Conservation (phyloP, 495 filamentous ascomycete genomes). For the Aspergillus campestris region DNA sequence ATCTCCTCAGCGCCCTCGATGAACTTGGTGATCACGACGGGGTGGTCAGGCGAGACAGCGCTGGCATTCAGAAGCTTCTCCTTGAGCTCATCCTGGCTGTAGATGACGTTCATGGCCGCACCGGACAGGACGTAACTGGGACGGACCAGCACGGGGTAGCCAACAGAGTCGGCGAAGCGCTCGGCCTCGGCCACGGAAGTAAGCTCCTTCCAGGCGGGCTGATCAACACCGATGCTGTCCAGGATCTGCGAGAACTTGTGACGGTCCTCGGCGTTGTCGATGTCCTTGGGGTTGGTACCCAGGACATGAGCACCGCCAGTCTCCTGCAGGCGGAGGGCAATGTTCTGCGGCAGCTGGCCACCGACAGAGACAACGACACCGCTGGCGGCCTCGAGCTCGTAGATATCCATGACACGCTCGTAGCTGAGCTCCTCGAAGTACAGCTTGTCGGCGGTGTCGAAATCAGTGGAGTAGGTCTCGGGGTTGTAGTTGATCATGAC, state of each 20-base stretch:
- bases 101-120: slow-evolving; percentile 96
- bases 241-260: slow-evolving; percentile 98
- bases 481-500: slow-evolving; percentile 98
- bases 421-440: slow-evolving; percentile 98
- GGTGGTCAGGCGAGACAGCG: slow-evolving; percentile 90
- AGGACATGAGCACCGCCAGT: slow-evolving; percentile 80
- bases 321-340: slow-evolving; percentile 90
- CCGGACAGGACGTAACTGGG: slow-evolving; percentile 95
- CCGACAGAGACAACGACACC: slow-evolving; percentile 94
- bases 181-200: slow-evolving; percentile 83
- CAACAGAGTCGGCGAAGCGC: slow-evolving; percentile 72
- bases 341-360: slow-evolving; percentile 94
- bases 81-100: slow-evolving; percentile 76
- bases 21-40: slow-evolving; percentile 97
- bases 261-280: slow-evolving; percentile 93
- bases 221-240: slow-evolving; percentile 91
- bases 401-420: slow-evolving; percentile 97
- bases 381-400: slow-evolving; percentile 78
- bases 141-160: slow-evolving; percentile 88
- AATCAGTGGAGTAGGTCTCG: slow-evolving; percentile 84
- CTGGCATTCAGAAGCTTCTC: slow-evolving; percentile 81
- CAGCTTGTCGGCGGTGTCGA: slow-evolving; percentile 86
- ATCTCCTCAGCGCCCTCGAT: slow-evolving; percentile 97
- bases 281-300: slow-evolving; percentile 85
- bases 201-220: slow-evolving; percentile 96